Evolutionary conservation across 495 filamentous ascomycete genomes (phyloP).

Genomic region (Penicillium pancosmium): DNA sequence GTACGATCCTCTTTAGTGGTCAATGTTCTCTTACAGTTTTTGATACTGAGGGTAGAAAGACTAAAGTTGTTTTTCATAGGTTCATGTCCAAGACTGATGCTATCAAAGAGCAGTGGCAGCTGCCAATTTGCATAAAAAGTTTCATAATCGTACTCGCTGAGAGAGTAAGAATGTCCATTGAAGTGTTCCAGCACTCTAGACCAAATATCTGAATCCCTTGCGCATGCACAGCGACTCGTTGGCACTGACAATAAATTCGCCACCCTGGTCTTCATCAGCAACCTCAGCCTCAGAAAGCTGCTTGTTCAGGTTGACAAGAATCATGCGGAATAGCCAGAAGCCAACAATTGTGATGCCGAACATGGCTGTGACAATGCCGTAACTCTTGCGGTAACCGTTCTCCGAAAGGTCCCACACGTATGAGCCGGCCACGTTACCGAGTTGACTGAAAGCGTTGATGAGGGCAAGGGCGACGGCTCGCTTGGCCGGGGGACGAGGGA

Average conservation of each 20-base stretch:
- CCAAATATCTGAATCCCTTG: conserved; percentile 40
- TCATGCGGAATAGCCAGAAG: conserved; percentile 53
- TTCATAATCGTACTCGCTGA: background rate
- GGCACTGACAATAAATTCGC: conserved; percentile 21
- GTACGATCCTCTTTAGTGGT: no score
- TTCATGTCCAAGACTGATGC: no score
- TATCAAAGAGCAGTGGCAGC: background rate
- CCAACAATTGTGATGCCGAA: conserved; percentile 35
- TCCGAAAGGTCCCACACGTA: conserved; percentile 37
- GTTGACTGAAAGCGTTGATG: conserved; percentile 73
- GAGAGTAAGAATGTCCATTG: conserved; percentile 1
- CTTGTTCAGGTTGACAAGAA: conserved; percentile 65
- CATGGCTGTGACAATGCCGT: conserved; percentile 40
- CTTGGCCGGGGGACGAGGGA: conserved; percentile 85
- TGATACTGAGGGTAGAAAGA: no score
- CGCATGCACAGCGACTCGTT: conserved; percentile 35
- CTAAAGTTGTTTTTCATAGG: no score
- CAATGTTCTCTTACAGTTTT: no score
- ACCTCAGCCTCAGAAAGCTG: conserved; percentile 59
- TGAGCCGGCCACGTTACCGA: conserved; percentile 38
- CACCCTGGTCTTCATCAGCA: conserved; percentile 21
- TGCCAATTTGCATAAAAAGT: background rate
- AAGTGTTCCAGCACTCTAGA: conserved; percentile 22
- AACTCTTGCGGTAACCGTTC: conserved; percentile 39
- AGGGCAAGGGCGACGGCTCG: conserved; percentile 78